Conservation (phyloP, 2,329 filamentous ascomycete species). For the Alternaria arbusti region DNA sequence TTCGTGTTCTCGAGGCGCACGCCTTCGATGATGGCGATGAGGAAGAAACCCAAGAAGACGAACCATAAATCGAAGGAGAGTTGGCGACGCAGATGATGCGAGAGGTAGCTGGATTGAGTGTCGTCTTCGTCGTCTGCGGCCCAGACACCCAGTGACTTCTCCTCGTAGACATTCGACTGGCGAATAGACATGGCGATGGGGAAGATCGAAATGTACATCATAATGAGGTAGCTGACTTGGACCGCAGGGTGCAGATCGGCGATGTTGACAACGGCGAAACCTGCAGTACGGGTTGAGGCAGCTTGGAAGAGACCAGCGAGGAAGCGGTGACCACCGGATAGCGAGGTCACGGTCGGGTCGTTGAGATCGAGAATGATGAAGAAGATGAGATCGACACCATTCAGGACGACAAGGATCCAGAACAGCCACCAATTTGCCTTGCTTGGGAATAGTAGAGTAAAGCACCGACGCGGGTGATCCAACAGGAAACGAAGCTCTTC, state of each 20-base stretch:
- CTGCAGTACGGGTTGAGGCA: conserved; percentile 85
- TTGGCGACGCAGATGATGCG: conserved; percentile 88
- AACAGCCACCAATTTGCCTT: conserved; percentile 97
- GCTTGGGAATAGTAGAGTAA: conserved; percentile 90
- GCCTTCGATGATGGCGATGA: conserved; percentile 90
- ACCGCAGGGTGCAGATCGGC: conserved; percentile 83
- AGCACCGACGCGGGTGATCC: conserved; percentile 94
- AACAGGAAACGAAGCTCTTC: conserved; percentile 91
- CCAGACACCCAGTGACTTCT: conserved; percentile 81
- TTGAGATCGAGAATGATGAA: conserved; percentile 92
- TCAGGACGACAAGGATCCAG: conserved; percentile 80
- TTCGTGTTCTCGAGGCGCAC: conserved; percentile 67
- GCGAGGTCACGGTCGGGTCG: conserved; percentile 68
- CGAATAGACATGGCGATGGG: conserved; percentile 96
- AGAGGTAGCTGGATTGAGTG: conserved; percentile 79
- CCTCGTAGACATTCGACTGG: conserved; percentile 94
- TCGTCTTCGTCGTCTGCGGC: conserved; percentile 57
- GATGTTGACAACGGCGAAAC: conserved; percentile 83
- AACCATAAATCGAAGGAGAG: conserved; percentile 98
- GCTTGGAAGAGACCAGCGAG: conserved; percentile 91
- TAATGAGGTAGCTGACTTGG: conserved; percentile 92
- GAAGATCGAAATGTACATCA: conserved; percentile 99
- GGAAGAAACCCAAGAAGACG: conserved; percentile 90
- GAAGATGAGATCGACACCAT: conserved; percentile 84
- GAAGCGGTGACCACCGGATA: conserved; percentile 77